These are phyloP conservation scores for Biancaea sappan DNA, from an alignment of 306 rosid genomes.

Conservation along the genomic window DNA sequence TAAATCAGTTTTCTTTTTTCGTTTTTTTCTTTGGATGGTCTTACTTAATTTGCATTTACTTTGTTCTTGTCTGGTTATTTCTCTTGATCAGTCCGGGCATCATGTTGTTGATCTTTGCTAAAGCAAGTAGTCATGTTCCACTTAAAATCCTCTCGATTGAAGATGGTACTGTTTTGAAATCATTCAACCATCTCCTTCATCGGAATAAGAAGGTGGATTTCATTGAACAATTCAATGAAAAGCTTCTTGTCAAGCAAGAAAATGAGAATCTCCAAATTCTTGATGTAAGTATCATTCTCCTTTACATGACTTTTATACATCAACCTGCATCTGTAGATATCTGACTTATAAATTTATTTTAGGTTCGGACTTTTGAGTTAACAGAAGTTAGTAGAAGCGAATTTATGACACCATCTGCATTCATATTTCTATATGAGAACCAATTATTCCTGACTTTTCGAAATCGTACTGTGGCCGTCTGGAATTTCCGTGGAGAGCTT, in stretches of 20 bases:
- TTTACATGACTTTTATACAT: background rate
- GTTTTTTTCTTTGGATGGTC: constrained; percentile 17
- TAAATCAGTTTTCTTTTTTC: background rate
- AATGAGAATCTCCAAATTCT: constrained; percentile 97
- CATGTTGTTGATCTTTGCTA: constrained; percentile 87
- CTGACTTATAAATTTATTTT: constrained; percentile 40
- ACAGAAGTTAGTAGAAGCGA: constrained; percentile 90
- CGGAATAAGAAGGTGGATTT: constrained; percentile 99
- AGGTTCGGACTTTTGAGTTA: constrained; percentile 92
- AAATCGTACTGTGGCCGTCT: constrained; percentile 95
- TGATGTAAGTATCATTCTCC: constrained; percentile 65
- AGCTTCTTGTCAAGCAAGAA: constrained; percentile 99
- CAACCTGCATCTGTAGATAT: constrained; percentile 26
- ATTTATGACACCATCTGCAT: constrained; percentile 99
- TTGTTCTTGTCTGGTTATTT: constrained; percentile 30
- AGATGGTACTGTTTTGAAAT: constrained; percentile 98
- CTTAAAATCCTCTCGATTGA: constrained; percentile 97
- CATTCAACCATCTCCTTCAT: constrained; percentile 94
- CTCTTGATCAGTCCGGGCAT: constrained; percentile 81
- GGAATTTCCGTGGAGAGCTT: constrained; percentile 99
- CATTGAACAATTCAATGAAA: constrained; percentile 97
- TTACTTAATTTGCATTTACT: constrained; percentile 25
- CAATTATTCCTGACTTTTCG: constrained; percentile 92
- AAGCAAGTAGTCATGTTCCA: constrained; percentile 87
- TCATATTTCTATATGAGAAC: constrained; percentile 94